Evolutionary conservation across 73 alveolate genomes (phyloP).

Genomic region (Diophrys appendiculata): DNA sequence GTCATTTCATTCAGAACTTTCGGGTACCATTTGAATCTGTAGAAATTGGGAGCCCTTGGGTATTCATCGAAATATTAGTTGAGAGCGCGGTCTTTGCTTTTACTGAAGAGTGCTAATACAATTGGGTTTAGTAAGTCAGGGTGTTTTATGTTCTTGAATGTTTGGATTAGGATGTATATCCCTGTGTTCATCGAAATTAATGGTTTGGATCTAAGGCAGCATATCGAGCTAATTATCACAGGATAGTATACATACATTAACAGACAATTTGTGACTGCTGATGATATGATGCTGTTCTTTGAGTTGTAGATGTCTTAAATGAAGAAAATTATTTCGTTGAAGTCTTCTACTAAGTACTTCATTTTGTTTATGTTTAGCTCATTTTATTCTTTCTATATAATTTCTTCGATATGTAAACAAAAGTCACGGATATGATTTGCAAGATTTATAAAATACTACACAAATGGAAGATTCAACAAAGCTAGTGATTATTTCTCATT

Average conservation of each 20-base stretch:
- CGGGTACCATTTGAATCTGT: background rate
- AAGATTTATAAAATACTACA: constrained; percentile 72
- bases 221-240: constrained; percentile 26
- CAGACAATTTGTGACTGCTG: constrained; percentile 33
- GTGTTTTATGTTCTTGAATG: constrained; percentile 36
- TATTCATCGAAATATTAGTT: constrained; percentile 4
- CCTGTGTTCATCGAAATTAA: constrained; percentile 36
- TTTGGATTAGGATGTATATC: constrained; percentile 45
- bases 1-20: background rate
- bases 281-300: constrained; percentile 17
- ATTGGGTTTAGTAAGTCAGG: constrained; percentile 8
- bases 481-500: constrained; percentile 61
- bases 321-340: constrained; percentile 47
- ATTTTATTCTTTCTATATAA: constrained; percentile 55
- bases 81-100: background rate
- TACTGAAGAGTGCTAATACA: background rate
- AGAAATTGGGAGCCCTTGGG: background rate
- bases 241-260: constrained; percentile 56
- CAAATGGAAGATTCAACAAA: constrained; percentile 70
- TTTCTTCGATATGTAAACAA: constrained; percentile 75
- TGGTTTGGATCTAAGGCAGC: constrained; percentile 35
- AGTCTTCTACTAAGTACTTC: constrained; percentile 35
- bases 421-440: constrained; percentile 68
- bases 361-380: constrained; percentile 22
- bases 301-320: constrained; percentile 45